Conservation (phyloP, 2,329 filamentous ascomycete species). For the Botrytis fragariae region DNA sequence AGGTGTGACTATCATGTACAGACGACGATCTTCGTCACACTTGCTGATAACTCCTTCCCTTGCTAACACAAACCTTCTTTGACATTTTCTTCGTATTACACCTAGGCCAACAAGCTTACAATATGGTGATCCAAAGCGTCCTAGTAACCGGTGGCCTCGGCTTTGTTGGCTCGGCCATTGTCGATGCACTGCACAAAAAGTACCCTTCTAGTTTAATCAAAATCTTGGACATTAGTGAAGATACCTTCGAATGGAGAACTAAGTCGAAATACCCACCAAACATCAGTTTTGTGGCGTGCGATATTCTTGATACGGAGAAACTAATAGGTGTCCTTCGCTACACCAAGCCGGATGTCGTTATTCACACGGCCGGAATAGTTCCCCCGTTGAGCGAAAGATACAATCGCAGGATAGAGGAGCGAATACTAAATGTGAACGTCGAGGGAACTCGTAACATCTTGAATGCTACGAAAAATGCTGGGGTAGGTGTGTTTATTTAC, state of each 20-base stretch:
- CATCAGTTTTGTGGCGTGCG: neutral
- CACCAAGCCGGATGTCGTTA: neutral
- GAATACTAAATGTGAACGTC: neutral
- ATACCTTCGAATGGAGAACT: neutral
- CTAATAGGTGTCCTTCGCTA: neutral
- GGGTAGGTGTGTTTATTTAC: conserved; percentile 1
- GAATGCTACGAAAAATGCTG: neutral
- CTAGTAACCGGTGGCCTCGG: conserved; percentile 12
- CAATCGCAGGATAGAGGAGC: neutral
- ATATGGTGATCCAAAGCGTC: neutral
- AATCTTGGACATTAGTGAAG: conserved; percentile 2
- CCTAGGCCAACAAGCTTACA: neutral
- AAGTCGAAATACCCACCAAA: neutral
- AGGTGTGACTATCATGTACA: neutral
- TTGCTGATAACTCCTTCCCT: neutral
- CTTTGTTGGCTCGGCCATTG: conserved; percentile 10
- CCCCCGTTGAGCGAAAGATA: conserved; percentile 14
- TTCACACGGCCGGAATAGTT: conserved; percentile 16
- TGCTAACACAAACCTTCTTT: neutral
- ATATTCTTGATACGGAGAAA: neutral
- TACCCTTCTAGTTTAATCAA: neutral
- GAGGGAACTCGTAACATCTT: conserved; percentile 5
- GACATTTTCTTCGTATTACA: neutral
- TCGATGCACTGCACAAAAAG: conserved; percentile 1
- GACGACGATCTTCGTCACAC: neutral